Percentiles rank a stretch among this genome's conserved stretches.
Conservation (phyloP, 2,329 filamentous ascomycete genomes). For the Cordyceps javanica region DNA sequence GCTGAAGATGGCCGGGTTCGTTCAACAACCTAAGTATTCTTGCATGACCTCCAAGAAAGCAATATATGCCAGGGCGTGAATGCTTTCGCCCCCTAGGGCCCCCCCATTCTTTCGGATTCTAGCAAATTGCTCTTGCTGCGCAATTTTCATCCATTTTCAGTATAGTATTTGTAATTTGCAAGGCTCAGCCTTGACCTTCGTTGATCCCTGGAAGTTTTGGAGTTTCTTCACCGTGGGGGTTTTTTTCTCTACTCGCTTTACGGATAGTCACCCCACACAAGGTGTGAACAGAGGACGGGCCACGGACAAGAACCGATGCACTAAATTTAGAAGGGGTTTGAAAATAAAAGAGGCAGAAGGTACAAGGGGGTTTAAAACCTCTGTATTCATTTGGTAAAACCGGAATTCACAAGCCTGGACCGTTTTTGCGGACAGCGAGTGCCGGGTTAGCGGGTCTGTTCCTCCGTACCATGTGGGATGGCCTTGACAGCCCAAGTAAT, state of each 20-base stretch:
- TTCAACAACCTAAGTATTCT: background rate
- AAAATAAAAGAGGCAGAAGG: background rate
- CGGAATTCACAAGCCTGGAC: background rate
- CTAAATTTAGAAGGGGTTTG: background rate
- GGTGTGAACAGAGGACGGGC: background rate
- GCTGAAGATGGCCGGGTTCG: slow-evolving; percentile 5
- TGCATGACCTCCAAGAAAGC: too few relatives aligned
- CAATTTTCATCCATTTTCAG: background rate
- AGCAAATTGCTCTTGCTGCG: background rate
- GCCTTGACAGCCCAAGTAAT: background rate
- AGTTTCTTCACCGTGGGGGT: too few relatives aligned
- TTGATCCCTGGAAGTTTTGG: background rate
- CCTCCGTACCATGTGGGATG: background rate
- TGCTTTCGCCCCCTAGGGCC: too few relatives aligned
- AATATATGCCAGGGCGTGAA: too few relatives aligned
- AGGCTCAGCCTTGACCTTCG: background rate
- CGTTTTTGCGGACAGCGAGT: background rate
- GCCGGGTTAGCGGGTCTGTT: background rate
- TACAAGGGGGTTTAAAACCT: too few relatives aligned
- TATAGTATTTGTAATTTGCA: background rate
- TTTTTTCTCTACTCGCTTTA: background rate
- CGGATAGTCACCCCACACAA: background rate
- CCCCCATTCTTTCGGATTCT: background rate
- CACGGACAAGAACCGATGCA: background rate
- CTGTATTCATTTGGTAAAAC: too few relatives aligned